phyloP scores from a whole-genome alignment of 1,139 yeast genomes.

The Nakaseomyces kungkrabaensis region DNA sequence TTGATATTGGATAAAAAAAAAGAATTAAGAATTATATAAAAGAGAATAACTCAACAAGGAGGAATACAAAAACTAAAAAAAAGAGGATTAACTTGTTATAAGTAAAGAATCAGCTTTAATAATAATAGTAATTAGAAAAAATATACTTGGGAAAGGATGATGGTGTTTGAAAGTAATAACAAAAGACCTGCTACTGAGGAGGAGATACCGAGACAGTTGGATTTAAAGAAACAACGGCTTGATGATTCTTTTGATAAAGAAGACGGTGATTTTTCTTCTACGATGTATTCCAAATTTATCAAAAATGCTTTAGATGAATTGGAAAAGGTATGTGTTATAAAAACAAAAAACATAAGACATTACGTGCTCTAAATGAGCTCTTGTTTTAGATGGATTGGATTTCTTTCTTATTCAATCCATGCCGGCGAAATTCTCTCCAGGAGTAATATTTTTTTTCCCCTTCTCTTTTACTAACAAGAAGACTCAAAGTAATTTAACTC shows the following conservation, averaged over 20 bases:
- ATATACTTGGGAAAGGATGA: slow-evolving; percentile 14
- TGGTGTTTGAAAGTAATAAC: slow-evolving; percentile 25
- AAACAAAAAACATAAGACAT: slow-evolving; percentile 11
- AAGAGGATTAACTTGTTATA: neutral
- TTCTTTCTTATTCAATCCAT: no score
- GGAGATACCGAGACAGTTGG: slow-evolving; percentile 12
- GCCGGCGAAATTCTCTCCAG: slow-evolving; percentile 6
- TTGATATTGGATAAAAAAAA: no score
- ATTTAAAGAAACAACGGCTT: slow-evolving; percentile 23
- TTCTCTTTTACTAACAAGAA: neutral
- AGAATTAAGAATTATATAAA: no score
- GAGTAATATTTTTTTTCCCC: neutral
- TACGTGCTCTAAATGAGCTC: no score
- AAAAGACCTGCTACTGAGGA: slow-evolving; percentile 20
- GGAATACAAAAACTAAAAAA: neutral
- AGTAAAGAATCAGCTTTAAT: neutral
- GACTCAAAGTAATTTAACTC: neutral
- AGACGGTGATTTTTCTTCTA: slow-evolving; percentile 27
- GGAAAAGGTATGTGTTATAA: slow-evolving; percentile 33
- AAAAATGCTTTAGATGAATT: slow-evolving; percentile 61
- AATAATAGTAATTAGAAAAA: neutral
- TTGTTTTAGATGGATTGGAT: no score
- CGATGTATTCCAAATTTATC: slow-evolving; percentile 55
- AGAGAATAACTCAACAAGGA: no score
- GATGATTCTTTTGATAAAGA: slow-evolving; percentile 6